Percentiles rank a stretch among this genome's conserved stretches.
phyloP scores from a whole-genome alignment of 306 rosid species.

The Alnus glutinosa region DNA sequence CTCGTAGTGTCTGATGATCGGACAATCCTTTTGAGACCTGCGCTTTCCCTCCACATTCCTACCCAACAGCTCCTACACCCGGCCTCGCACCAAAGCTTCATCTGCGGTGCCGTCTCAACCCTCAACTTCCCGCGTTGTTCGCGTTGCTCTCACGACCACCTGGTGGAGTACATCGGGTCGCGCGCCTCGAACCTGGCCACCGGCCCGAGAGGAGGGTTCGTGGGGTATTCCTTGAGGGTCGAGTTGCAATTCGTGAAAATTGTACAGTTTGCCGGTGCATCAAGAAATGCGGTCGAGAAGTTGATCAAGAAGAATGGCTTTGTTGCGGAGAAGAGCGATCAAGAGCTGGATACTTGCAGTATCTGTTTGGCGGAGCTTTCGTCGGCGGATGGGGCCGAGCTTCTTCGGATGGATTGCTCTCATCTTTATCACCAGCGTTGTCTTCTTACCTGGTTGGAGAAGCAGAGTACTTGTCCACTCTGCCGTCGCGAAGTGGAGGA shows the following conservation, averaged over 20 bases:
- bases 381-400: neutral
- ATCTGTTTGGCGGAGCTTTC: neutral
- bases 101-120: no score
- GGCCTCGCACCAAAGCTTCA: neutral
- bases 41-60: neutral
- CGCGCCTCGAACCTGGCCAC: neutral
- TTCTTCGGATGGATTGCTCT: neutral
- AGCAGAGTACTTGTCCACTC: no score
- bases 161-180: neutral
- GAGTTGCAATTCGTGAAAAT: neutral
- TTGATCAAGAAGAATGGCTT: neutral
- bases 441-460: neutral
- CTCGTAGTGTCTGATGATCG: no score
- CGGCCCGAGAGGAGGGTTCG: neutral
- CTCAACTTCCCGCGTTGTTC: no score
- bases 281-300: neutral
- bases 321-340: neutral
- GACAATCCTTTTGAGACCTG: neutral
- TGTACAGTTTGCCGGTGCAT: neutral
- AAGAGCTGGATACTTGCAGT: neutral
- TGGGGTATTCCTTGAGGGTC: neutral
- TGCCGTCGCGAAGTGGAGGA: no score
- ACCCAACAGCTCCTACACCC: neutral
- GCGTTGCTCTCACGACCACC: no score
- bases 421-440: neutral